phyloP scores from a whole-genome alignment of 2,329 filamentous ascomycete species.

The Colletotrichum karsti region DNA sequence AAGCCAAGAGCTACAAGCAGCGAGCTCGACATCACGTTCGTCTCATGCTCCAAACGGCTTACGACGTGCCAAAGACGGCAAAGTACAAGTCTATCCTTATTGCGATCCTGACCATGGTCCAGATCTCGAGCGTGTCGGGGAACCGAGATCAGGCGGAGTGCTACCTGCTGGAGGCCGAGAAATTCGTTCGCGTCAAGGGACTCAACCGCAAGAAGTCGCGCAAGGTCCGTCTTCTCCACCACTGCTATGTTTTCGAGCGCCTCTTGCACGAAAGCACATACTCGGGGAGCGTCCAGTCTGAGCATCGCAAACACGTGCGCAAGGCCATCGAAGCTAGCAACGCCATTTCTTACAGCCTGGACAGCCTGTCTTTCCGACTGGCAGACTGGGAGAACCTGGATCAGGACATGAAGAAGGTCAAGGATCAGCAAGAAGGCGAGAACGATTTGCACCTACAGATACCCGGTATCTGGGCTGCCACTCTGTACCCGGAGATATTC shows the following conservation, averaged over 20 bases:
- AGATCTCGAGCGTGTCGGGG: constrained; percentile 43
- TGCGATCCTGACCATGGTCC: constrained; percentile 48
- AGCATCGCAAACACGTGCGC: constrained; percentile 30
- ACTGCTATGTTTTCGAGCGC: constrained; percentile 48
- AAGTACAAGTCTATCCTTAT: constrained; percentile 52
- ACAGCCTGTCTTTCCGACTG: constrained; percentile 42
- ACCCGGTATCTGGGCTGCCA: constrained; percentile 44
- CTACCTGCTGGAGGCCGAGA: constrained; percentile 49
- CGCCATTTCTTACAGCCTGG: constrained; percentile 29
- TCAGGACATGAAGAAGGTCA: constrained; percentile 39
- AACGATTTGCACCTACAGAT: constrained; percentile 48
- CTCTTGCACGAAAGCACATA: constrained; percentile 48
- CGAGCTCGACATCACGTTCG: constrained; percentile 38
- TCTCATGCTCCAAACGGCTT: constrained; percentile 40
- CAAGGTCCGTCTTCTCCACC: constrained; percentile 49
- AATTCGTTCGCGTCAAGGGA: constrained; percentile 46
- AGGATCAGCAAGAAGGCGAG: constrained; percentile 44
- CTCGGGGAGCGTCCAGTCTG: constrained; percentile 29
- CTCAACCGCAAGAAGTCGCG: constrained; percentile 46
- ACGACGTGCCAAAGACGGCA: constrained; percentile 39
- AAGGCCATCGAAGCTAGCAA: constrained; percentile 32
- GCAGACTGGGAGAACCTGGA: constrained; percentile 39
- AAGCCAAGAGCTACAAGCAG: constrained; percentile 37
- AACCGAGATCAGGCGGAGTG: constrained; percentile 42
- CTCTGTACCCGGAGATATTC: constrained; percentile 50